Conservation (phyloP, 2,329 filamentous ascomycete genomes). For the Nannizziopsis barbatae region DNA sequence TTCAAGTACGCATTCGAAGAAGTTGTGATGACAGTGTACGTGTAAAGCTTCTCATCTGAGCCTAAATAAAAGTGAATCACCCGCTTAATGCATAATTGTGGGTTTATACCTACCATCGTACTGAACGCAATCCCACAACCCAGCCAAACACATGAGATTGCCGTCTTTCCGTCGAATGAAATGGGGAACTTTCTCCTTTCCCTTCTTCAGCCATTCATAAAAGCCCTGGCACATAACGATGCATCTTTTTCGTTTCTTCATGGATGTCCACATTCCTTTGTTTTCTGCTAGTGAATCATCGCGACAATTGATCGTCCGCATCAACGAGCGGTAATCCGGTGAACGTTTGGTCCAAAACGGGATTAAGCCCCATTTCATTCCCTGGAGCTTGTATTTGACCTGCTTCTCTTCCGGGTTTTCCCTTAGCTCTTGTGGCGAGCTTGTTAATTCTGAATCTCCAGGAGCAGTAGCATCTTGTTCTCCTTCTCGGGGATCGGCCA, state of each 20-base stretch:
- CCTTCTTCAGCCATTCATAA: slow-evolving; percentile 86
- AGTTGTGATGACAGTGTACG: slow-evolving; percentile 90
- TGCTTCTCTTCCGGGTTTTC: slow-evolving; percentile 20
- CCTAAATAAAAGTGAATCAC: slow-evolving; percentile 28
- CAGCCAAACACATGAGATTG: slow-evolving; percentile 76
- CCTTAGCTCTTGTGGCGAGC: slow-evolving; percentile 7
- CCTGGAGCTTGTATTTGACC: slow-evolving; percentile 67
- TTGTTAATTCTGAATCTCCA: slow-evolving; percentile 17
- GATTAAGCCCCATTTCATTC: slow-evolving; percentile 92
- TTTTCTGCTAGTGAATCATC: slow-evolving; percentile 70
- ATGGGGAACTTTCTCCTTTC: slow-evolving; percentile 73
- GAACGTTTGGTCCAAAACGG: slow-evolving; percentile 86
- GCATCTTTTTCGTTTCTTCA: slow-evolving; percentile 84
- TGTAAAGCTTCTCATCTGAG: slow-evolving; percentile 61
- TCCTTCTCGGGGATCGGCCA: slow-evolving; percentile 12
- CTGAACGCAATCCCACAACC: slow-evolving; percentile 78
- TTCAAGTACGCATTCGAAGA: slow-evolving; percentile 68
- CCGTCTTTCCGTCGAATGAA: slow-evolving; percentile 74
- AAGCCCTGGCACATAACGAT: slow-evolving; percentile 84
- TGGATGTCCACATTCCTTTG: slow-evolving; percentile 78
- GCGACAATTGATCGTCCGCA: slow-evolving; percentile 91
- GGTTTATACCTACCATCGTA: slow-evolving; percentile 52
- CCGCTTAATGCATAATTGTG: too few relatives aligned
- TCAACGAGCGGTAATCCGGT: slow-evolving; percentile 62
- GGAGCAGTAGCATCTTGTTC: slow-evolving; percentile 19